Conservation (phyloP, 2,329 filamentous ascomycete species). For the Monilinia aucupariae region DNA sequence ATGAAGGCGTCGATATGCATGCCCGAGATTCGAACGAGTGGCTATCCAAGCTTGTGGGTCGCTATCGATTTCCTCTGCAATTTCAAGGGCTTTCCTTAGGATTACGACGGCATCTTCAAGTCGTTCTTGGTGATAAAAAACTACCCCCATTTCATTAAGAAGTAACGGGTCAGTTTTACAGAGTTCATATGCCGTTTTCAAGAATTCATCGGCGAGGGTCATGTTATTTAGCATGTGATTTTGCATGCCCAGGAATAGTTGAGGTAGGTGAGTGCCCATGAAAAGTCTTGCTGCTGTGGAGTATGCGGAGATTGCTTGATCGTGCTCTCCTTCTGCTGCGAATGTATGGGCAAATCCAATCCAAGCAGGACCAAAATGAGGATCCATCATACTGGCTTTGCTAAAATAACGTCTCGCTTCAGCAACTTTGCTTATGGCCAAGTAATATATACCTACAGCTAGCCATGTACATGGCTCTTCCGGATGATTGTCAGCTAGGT, state of each 20-base stretch:
- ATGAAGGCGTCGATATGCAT: constrained; percentile 71
- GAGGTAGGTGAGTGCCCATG: constrained; percentile 92
- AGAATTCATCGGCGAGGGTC: constrained; percentile 86
- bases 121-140: constrained; percentile 87
- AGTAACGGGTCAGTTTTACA: constrained; percentile 83
- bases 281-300: constrained; percentile 91
- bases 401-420: constrained; percentile 95
- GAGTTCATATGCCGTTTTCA: constrained; percentile 78
- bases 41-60: constrained; percentile 78
- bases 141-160: constrained; percentile 91
- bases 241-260: constrained; percentile 97
- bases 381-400: constrained; percentile 95
- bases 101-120: constrained; percentile 69
- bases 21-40: constrained; percentile 81
- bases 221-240: constrained; percentile 95
- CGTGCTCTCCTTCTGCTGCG: constrained; percentile 93
- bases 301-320: constrained; percentile 96
- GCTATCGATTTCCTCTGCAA: constrained; percentile 75
- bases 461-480: constrained; percentile 90
- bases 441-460: constrained; percentile 92
- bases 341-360: constrained; percentile 99
- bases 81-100: constrained; percentile 70
- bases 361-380: constrained; percentile 95
- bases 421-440: constrained; percentile 80
- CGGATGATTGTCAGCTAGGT: constrained; percentile 85